These are phyloP conservation scores for Kalmanozyma brasiliensis DNA, from an alignment of 1,284 basidiomycete species.

Conservation along the genomic window DNA sequence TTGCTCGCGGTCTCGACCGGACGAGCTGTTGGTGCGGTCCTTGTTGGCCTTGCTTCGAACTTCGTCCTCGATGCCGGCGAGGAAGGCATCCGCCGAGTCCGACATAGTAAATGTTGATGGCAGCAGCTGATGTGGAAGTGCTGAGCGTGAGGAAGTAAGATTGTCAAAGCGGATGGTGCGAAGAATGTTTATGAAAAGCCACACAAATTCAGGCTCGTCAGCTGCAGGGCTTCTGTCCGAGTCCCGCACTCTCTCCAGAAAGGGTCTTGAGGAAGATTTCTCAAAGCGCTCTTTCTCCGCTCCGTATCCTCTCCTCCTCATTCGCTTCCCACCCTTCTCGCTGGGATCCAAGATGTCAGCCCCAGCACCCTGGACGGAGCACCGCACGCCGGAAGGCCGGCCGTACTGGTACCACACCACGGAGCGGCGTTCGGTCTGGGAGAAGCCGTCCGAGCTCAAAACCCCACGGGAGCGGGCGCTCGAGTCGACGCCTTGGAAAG, in stretches of 20 bases:
- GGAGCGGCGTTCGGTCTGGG: constrained; percentile 64
- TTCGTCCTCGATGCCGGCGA: constrained; percentile 45
- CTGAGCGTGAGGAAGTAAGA: neutral
- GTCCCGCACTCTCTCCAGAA: neutral
- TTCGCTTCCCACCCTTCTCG: neutral
- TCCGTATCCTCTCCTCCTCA: neutral
- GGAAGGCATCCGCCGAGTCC: constrained; percentile 43
- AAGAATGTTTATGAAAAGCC: neutral
- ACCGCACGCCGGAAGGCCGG: constrained; percentile 59
- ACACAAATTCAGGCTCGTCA: constrained; percentile 4
- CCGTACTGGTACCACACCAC: constrained; percentile 64
- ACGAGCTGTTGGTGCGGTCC: constrained; percentile 18
- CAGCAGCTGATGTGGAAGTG: too few species aligned
- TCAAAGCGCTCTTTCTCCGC: too few species aligned
- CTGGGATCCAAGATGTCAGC: constrained; percentile 20
- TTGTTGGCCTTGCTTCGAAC: constrained; percentile 25
- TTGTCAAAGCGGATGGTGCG: constrained; percentile 2
- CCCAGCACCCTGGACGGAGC: constrained; percentile 52
- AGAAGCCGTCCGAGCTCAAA: constrained; percentile 66
- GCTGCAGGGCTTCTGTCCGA: neutral
- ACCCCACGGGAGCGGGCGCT: constrained; percentile 62
- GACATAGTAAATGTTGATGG: constrained; percentile 29
- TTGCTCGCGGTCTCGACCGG: constrained; percentile 15
- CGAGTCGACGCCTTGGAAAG: constrained; percentile 64
- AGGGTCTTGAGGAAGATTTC: neutral